phyloP scores from a whole-genome alignment of 2,329 filamentous ascomycete genomes.

The Aspergillus tanneri region DNA sequence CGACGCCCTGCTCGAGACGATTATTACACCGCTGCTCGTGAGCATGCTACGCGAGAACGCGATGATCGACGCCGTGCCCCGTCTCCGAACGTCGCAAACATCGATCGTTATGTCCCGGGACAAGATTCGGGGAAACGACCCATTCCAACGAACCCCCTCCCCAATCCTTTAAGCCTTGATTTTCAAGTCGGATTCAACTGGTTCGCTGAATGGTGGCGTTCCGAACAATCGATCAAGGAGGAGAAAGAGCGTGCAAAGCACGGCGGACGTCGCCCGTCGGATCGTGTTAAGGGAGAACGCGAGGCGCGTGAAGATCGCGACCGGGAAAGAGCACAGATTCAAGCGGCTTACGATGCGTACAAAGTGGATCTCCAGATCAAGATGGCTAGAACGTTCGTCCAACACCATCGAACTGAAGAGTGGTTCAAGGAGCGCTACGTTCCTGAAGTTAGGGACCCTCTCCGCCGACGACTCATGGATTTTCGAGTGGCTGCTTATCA shows the following conservation, averaged over 20 bases:
- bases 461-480: slow-evolving; percentile 73
- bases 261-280: slow-evolving; percentile 55
- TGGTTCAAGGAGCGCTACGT: slow-evolving; percentile 98
- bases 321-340: slow-evolving; percentile 62
- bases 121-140: slow-evolving; percentile 56
- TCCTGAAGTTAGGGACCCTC: slow-evolving; percentile 71
- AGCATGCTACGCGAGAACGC: slow-evolving; percentile 50
- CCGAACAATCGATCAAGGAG: slow-evolving; percentile 62
- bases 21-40: slow-evolving; percentile 50
- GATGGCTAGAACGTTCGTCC: slow-evolving; percentile 87
- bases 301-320: slow-evolving; percentile 63
- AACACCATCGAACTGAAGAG: slow-evolving; percentile 89
- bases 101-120: slow-evolving; percentile 65
- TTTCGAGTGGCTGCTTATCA: slow-evolving; percentile 75
- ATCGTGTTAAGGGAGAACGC: slow-evolving; percentile 60
- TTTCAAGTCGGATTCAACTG: slow-evolving; percentile 67
- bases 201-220: slow-evolving; percentile 68
- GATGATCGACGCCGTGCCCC: slow-evolving; percentile 59
- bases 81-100: slow-evolving; percentile 57
- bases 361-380: slow-evolving; percentile 64
- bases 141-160: slow-evolving; percentile 56
- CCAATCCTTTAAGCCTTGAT: slow-evolving; percentile 62
- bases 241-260: slow-evolving; percentile 62
- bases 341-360: slow-evolving; percentile 64
- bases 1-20: slow-evolving; percentile 56